phyloP scores from a whole-genome alignment of 768 basidiomycete genomes.

The Cyclocybe cylindracea region DNA sequence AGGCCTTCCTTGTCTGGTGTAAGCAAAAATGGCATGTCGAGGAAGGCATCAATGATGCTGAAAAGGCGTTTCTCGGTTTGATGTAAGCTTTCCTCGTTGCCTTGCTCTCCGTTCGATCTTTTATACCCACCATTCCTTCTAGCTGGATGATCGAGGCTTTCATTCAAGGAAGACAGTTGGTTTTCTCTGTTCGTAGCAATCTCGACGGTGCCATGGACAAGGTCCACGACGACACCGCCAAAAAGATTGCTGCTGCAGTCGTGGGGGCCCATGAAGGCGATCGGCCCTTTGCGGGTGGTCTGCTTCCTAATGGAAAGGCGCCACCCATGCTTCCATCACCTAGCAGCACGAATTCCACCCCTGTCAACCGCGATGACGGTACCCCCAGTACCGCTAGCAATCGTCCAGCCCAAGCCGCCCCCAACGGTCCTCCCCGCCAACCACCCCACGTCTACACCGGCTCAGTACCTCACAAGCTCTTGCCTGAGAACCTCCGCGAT shows the following conservation, averaged over 20 bases:
- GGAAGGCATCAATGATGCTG: slow-evolving; percentile 49
- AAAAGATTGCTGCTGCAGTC: slow-evolving; percentile 43
- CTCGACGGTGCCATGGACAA: slow-evolving; percentile 42
- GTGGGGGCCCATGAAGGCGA: slow-evolving; percentile 37
- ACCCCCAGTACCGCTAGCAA: slow-evolving; percentile 48
- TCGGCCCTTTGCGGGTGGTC: slow-evolving; percentile 23
- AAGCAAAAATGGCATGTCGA: slow-evolving; percentile 66
- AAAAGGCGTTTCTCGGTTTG: slow-evolving; percentile 73
- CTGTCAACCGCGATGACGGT: slow-evolving; percentile 57
- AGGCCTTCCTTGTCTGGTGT: slow-evolving; percentile 71
- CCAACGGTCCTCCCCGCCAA: slow-evolving; percentile 32
- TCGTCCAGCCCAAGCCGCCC: slow-evolving; percentile 30
- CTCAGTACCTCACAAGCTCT: slow-evolving; percentile 36
- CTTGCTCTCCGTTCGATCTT: slow-evolving; percentile 11
- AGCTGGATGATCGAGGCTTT: slow-evolving; percentile 82
- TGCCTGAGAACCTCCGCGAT: slow-evolving; percentile 37
- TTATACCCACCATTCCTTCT: slow-evolving; percentile 32
- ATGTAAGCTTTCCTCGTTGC: slow-evolving; percentile 54
- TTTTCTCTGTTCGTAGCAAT: slow-evolving; percentile 31
- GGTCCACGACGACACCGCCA: slow-evolving; percentile 32
- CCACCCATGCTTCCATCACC: slow-evolving; percentile 80
- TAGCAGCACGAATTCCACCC: slow-evolving; percentile 78
- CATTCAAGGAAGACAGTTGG: slow-evolving; percentile 50
- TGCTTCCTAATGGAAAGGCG: slow-evolving; percentile 41
- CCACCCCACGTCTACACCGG: slow-evolving; percentile 23